Percentiles rank a stretch among this genome's conserved stretches.
These are phyloP conservation scores for Neofusicoccum laricinum DNA, from an alignment of 2,329 filamentous ascomycete species.

Conservation along the genomic window DNA sequence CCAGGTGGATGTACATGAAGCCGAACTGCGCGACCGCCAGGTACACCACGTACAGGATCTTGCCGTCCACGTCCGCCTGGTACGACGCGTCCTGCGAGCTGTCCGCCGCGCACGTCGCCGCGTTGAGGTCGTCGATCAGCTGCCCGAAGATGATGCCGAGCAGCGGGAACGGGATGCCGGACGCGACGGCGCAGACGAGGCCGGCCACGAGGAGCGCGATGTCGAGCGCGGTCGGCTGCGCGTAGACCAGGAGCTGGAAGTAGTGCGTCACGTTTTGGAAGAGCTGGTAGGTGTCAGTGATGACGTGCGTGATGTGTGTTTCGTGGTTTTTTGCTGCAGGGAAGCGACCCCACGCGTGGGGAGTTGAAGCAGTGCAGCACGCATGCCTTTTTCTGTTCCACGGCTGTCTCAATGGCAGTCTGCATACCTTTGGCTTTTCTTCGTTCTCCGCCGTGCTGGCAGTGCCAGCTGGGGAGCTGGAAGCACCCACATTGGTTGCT, in stretches of 20 bases:
- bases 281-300: background rate
- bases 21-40: slow-evolving; percentile 62
- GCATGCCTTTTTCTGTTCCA: too few relatives aligned
- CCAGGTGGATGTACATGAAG: slow-evolving; percentile 62
- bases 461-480: background rate
- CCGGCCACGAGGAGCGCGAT: slow-evolving; percentile 28
- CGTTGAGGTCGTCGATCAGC: slow-evolving; percentile 61
- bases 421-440: background rate
- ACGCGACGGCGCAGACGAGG: slow-evolving; percentile 49
- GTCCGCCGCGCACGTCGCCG: slow-evolving; percentile 49
- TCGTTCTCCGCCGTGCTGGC: background rate
- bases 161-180: slow-evolving; percentile 62
- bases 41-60: slow-evolving; percentile 61
- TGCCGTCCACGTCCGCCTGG: slow-evolving; percentile 50
- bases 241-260: background rate
- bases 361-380: too few relatives aligned
- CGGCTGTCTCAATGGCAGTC: background rate
- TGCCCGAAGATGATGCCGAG: slow-evolving; percentile 64
- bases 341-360: too few relatives aligned
- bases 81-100: slow-evolving; percentile 31
- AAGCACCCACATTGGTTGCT: background rate
- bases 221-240: background rate
- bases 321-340: too few relatives aligned
- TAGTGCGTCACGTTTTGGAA: slow-evolving; percentile 30
- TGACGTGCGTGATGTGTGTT: background rate